Percentiles rank a stretch among this genome's conserved stretches.
Evolutionary conservation across 805 yeast species (phyloP).

Genomic region (Suhomyces prunicola): DNA sequence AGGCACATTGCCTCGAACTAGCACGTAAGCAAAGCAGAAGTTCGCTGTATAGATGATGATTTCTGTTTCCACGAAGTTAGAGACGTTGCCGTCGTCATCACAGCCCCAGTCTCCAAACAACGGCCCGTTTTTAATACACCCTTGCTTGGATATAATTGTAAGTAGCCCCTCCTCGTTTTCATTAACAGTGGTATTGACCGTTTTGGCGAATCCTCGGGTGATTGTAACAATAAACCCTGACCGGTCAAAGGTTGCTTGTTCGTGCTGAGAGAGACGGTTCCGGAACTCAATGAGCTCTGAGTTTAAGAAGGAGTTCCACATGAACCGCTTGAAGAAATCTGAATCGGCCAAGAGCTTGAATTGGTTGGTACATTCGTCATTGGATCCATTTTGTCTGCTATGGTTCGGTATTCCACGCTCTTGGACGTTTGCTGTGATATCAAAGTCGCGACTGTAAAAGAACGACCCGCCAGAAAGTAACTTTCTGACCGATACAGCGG

Average conservation of each 20-base stretch:
- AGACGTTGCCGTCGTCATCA: conserved; percentile 53
- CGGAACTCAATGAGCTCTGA: conserved; percentile 46
- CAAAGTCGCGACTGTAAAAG: conserved; percentile 47
- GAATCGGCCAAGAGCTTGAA: conserved; percentile 30
- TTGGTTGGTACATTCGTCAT: conserved; percentile 5
- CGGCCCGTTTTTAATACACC: conserved; percentile 46
- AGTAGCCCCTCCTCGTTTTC: conserved; percentile 37
- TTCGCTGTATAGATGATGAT: conserved; percentile 41
- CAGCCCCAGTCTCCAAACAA: conserved; percentile 57
- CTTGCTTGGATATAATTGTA: conserved; percentile 52
- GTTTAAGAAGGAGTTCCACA: conserved; percentile 52
- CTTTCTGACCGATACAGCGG: conserved; percentile 44
- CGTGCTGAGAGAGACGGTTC: conserved; percentile 38
- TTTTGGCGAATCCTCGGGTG: conserved; percentile 51
- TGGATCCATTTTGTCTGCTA: background rate
- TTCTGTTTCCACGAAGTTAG: conserved; percentile 54
- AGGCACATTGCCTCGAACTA: conserved; percentile 54
- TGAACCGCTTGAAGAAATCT: conserved; percentile 44
- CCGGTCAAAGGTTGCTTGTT: conserved; percentile 40
- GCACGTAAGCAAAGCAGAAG: conserved; percentile 43
- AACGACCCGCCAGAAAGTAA: conserved; percentile 47
- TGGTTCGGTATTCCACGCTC: conserved; percentile 34
- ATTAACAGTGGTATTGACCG: conserved; percentile 32
- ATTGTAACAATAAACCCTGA: conserved; percentile 48
- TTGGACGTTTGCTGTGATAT: conserved; percentile 44